These are phyloP conservation scores for Phytophthora sansomeana DNA, from an alignment of 352 stramenopile species.

Conservation along the genomic window DNA sequence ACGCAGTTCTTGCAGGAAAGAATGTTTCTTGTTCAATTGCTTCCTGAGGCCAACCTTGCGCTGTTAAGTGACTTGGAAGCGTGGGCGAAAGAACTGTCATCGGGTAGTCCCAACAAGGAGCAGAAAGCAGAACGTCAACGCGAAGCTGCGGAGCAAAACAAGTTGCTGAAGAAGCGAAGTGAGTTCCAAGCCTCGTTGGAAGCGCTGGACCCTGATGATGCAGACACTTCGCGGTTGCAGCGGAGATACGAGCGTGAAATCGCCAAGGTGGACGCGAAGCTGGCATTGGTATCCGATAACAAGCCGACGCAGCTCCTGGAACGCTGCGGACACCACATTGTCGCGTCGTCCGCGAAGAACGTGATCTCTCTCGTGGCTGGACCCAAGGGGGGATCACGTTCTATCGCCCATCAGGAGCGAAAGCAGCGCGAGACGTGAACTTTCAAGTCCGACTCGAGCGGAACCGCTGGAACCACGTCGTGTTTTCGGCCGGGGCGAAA, in stretches of 20 bases:
- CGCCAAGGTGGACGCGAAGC: slow-evolving; percentile 63
- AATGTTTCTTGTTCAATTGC: slow-evolving; percentile 42
- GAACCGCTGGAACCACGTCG: slow-evolving; percentile 70
- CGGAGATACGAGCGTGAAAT: slow-evolving; percentile 68
- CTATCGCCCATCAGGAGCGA: slow-evolving; percentile 38
- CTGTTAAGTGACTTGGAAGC: slow-evolving; percentile 47
- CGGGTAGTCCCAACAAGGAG: slow-evolving; percentile 14
- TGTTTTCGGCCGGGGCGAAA: slow-evolving; percentile 53
- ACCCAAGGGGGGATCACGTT: slow-evolving; percentile 47
- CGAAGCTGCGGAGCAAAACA: slow-evolving; percentile 58
- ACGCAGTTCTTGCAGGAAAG: slow-evolving; percentile 37
- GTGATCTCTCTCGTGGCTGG: slow-evolving; percentile 57
- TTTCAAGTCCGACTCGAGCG: slow-evolving; percentile 53
- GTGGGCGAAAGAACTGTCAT: slow-evolving; percentile 44
- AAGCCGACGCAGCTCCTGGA: slow-evolving; percentile 60
- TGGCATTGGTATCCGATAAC: slow-evolving; percentile 58
- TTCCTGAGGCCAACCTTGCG: slow-evolving; percentile 39
- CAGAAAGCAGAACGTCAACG: slow-evolving; percentile 45
- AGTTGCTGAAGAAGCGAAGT: slow-evolving; percentile 64
- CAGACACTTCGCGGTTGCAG: slow-evolving; percentile 44
- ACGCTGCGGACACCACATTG: slow-evolving; percentile 61
- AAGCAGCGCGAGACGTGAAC: slow-evolving; percentile 50
- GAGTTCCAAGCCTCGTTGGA: slow-evolving; percentile 45
- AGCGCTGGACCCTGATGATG: slow-evolving; percentile 26
- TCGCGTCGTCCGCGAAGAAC: slow-evolving; percentile 63